These are phyloP conservation scores for Amniculicola lignicola DNA, from an alignment of 495 filamentous ascomycete genomes.

Conservation along the genomic window DNA sequence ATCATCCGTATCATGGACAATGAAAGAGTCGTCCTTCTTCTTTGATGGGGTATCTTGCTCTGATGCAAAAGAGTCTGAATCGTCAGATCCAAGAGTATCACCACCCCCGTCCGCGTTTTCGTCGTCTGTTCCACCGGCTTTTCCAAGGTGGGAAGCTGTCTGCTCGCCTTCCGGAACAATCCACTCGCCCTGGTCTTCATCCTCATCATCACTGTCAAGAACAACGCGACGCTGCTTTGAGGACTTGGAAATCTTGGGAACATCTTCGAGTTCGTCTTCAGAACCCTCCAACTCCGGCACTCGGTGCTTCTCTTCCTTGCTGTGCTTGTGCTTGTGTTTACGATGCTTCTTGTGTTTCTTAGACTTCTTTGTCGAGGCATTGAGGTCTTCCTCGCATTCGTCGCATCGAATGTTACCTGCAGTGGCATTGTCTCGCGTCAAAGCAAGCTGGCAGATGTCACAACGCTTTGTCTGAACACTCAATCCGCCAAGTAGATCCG, in stretches of 20 bases:
- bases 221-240: slow-evolving; percentile 22
- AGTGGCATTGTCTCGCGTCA: slow-evolving; percentile 57
- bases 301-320: slow-evolving; percentile 47
- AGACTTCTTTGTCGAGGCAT: slow-evolving; percentile 44
- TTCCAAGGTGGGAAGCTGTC: slow-evolving; percentile 58
- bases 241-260: neutral
- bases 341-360: slow-evolving; percentile 46
- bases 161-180: slow-evolving; percentile 64
- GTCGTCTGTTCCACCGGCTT: slow-evolving; percentile 77
- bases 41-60: slow-evolving; percentile 42
- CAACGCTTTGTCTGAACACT: slow-evolving; percentile 79
- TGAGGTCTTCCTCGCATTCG: slow-evolving; percentile 69
- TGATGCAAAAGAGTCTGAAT: slow-evolving; percentile 46
- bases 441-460: slow-evolving; percentile 76
- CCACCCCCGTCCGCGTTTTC: slow-evolving; percentile 84
- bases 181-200: slow-evolving; percentile 76
- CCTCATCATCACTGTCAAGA: slow-evolving; percentile 41
- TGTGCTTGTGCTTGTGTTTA: slow-evolving; percentile 28
- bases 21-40: slow-evolving; percentile 35
- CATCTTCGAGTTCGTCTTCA: slow-evolving; percentile 57
- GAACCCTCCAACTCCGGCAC: slow-evolving; percentile 42
- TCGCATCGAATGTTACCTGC: slow-evolving; percentile 63
- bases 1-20: slow-evolving; percentile 27
- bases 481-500: slow-evolving; percentile 78
- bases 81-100: slow-evolving; percentile 68